Evolutionary conservation across 345 rosid genomes (phyloP), one percentile per base, ranked within the genome.

Genomic region (Angophora floribunda): DNA sequence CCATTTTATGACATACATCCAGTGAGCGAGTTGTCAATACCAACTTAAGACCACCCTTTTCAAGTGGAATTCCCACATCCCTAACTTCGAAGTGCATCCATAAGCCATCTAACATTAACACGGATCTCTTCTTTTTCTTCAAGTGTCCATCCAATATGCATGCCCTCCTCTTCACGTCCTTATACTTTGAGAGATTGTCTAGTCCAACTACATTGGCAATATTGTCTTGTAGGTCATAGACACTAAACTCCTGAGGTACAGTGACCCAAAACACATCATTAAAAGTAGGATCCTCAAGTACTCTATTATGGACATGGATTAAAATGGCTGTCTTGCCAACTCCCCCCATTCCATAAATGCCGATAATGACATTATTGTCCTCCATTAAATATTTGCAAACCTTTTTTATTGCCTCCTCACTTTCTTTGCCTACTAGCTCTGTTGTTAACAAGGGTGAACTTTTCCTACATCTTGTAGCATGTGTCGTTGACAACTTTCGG

Each of bases 61-160:
- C 51, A 36, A 86, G 0, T 24, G 87, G 87, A 44, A 86, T 86
- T 9, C 87, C 87, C 3, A 86, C 87, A 32, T 86, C 80, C 9
- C 59, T 9, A 86, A 22, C 0, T 4, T 57, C 53, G 2, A 86
- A 86, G 6, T 86, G 51, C n/a, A n/a, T 22, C 87, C 87, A 86
- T 0, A 86, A 0, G 0, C 47, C 82, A 36, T 86, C 88, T 19
- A 86, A 36, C 0, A 0, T 0, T 5, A 86, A 28, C 10, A 44
- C 0, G n/a, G 17, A 0, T 86, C 17, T 63, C 41, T 45, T 49
- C 24, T 36, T 6, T 0, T 0, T 28, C 12, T 47, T 24, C 0
- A 59, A 13, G 41, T n/a, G 50, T 1, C 7, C 7, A 13, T 26
- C 2, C 51, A 86, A 57, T 13, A 55, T 21, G 19, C 1, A 41